Evolutionary conservation across 176 grass and related monocot genomes (phyloP).

Genomic region (Chloris gayana): DNA sequence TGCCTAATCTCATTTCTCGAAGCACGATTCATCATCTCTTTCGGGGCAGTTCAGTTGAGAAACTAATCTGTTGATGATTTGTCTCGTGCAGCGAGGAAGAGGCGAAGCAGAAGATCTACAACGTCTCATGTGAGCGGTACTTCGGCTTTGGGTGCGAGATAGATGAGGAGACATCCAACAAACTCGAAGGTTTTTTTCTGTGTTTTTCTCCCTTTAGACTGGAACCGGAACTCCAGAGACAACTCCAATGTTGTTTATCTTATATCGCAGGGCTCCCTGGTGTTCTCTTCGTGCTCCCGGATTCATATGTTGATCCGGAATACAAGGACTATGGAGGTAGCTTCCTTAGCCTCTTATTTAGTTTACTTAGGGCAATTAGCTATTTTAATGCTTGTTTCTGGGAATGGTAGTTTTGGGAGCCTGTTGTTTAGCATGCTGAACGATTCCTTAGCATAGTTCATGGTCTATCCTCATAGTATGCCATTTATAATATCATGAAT

Average conservation of each 20-base stretch:
- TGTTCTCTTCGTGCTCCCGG: conserved; percentile 93
- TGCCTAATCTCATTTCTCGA: background rate
- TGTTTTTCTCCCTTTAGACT: background rate
- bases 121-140: conserved; percentile 80
- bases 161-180: conserved; percentile 94
- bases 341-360: background rate
- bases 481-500: background rate
- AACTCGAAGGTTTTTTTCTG: conserved; percentile 65
- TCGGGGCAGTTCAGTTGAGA: background rate
- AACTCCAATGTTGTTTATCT: background rate
- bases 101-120: conserved; percentile 93
- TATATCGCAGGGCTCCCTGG: conserved; percentile 66
- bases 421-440: background rate
- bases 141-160: conserved; percentile 90
- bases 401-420: background rate
- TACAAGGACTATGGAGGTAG: conserved; percentile 98
- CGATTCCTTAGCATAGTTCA: background rate
- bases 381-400: background rate
- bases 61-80: background rate
- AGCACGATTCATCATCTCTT: background rate
- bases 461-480: background rate
- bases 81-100: conserved; percentile 63
- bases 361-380: background rate
- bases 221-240: background rate
- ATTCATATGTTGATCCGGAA: conserved; percentile 90